Conservation (phyloP, 2,329 filamentous ascomycete genomes). For the Sporothrix mexicana region DNA sequence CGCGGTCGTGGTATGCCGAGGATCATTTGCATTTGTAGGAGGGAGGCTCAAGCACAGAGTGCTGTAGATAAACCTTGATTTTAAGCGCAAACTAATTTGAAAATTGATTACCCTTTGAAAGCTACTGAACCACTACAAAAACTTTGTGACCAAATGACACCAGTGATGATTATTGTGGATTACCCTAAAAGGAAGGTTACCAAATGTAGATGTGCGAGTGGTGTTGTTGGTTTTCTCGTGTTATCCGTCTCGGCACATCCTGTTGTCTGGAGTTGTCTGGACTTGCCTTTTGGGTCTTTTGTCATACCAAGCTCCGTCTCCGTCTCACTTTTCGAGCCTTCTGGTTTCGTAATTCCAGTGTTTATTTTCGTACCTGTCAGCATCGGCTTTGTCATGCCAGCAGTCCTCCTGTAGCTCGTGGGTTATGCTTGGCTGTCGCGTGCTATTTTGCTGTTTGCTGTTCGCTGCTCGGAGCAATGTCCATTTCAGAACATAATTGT, state of each 20-base stretch:
- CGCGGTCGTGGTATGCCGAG: constrained; percentile 1
- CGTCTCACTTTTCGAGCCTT: neutral
- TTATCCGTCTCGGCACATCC: neutral
- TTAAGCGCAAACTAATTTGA: no score
- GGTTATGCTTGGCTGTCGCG: neutral
- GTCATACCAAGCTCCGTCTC: neutral
- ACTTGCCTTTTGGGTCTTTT: no score
- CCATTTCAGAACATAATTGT: neutral
- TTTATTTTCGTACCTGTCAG: constrained; percentile 13
- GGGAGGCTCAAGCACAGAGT: neutral
- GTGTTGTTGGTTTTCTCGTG: neutral
- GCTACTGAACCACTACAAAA: no score
- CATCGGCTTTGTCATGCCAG: neutral
- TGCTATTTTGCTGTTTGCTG: neutral
- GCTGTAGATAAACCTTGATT: no score
- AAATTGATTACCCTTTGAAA: no score
- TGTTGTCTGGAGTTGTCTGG: neutral
- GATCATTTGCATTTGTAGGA: neutral
- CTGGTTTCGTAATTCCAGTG: neutral
- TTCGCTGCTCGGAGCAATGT: neutral
- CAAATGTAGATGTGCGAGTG: no score
- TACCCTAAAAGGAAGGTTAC: no score
- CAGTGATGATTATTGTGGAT: no score
- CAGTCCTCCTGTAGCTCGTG: no score
- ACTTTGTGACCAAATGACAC: no score